phyloP scores from a whole-genome alignment of 371 early-diverging fungal genomes.

The Zopfochytrium polystomum region DNA sequence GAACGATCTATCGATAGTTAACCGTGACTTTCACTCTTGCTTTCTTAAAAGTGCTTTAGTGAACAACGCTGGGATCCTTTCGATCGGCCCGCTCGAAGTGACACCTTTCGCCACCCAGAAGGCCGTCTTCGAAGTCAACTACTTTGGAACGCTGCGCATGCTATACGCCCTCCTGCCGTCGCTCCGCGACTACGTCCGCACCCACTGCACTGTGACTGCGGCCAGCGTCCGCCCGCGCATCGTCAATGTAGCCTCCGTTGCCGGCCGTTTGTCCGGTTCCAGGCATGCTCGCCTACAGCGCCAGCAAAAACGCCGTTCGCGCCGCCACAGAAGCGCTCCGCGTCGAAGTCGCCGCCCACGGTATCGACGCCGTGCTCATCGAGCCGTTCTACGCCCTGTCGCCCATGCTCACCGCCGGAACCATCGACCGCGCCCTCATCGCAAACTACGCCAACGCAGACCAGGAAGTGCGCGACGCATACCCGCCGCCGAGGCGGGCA shows the following conservation, averaged over 20 bases:
- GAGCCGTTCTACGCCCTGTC: constrained; percentile 36
- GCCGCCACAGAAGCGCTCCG: constrained; percentile 20
- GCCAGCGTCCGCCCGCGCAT: constrained; percentile 19
- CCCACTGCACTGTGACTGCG: constrained; percentile 1
- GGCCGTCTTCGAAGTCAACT: constrained; percentile 32
- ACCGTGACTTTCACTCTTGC: no score
- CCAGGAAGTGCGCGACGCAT: no score
- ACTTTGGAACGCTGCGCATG: constrained; percentile 29
- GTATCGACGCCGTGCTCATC: constrained; percentile 22
- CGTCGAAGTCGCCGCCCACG: constrained; percentile 24
- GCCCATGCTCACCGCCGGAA: no score
- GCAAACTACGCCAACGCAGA: no score
- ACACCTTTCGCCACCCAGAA: constrained; percentile 10
- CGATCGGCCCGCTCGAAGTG: constrained; percentile 12
- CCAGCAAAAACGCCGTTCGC: constrained; percentile 29
- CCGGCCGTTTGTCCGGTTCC: constrained; percentile 16
- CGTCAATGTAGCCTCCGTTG: constrained; percentile 28
- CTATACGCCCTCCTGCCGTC: constrained; percentile 25
- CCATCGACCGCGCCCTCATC: no score
- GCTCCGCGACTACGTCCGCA: constrained; percentile 10
- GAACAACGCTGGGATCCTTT: constrained; percentile 33
- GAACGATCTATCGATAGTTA: no score
- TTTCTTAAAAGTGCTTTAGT: no score
- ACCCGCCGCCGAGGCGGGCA: no score
- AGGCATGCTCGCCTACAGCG: constrained; percentile 22